A percentile compares a stretch with the other conserved stretches of the same genome.
Evolutionary conservation across 2,329 filamentous ascomycete genomes (phyloP).

Genomic region (Furcasterigmium sp.): DNA sequence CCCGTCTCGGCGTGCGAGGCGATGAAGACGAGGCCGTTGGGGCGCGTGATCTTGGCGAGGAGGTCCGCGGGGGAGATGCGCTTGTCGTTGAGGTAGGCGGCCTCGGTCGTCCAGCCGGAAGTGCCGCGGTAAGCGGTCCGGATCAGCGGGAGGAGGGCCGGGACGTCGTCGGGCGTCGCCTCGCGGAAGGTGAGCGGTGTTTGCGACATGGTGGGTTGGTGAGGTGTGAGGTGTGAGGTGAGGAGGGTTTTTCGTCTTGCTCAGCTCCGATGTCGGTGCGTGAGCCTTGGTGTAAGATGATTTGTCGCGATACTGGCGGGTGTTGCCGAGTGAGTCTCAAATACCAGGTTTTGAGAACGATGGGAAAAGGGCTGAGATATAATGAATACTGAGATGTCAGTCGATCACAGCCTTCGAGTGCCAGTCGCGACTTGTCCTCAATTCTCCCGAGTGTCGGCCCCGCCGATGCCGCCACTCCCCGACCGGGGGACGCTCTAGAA

Average conservation of each 20-base stretch:
- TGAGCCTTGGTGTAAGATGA: no score
- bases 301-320: no score
- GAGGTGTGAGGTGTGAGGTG: background rate
- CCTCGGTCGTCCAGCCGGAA: constrained; percentile 42
- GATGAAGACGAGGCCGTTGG: constrained; percentile 29
- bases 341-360: no score
- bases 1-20: constrained; percentile 19
- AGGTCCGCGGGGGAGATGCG: constrained; percentile 34
- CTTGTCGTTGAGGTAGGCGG: constrained; percentile 34
- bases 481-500: no score
- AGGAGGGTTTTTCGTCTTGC: no score
- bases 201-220: constrained; percentile 2
- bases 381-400: no score
- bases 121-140: constrained; percentile 39
- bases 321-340: no score
- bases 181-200: constrained; percentile 25
- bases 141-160: constrained; percentile 30
- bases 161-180: constrained; percentile 25
- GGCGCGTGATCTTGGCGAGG: constrained; percentile 31
- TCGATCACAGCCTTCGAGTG: no score
- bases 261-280: background rate
- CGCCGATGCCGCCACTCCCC: no score
- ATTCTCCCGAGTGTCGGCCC: no score
- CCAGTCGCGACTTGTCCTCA: no score
- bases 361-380: no score